phyloP scores from a whole-genome alignment of 164 flowering plant genomes.

The Dillenia turbinata region DNA sequence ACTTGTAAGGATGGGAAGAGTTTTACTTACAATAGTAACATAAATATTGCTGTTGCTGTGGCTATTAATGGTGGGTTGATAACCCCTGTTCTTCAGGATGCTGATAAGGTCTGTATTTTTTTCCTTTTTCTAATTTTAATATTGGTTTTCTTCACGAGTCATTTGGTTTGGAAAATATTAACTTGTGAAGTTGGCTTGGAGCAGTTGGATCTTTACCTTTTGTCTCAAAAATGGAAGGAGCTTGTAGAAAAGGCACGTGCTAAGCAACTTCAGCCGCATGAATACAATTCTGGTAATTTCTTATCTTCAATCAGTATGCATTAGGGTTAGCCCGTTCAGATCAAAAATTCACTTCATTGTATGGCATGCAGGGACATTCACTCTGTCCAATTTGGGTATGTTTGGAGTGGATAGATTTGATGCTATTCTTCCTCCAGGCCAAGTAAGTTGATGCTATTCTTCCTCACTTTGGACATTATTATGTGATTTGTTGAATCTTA shows the following conservation, averaged over 20 bases:
- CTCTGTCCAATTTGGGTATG: conserved; percentile 95
- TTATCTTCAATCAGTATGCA: neutral
- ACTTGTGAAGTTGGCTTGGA: conserved; percentile 2
- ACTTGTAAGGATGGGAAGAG: conserved; percentile 89
- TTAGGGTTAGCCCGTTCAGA: neutral
- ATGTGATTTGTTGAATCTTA: neutral
- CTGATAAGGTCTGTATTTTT: conserved; percentile 60
- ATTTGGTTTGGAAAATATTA: neutral
- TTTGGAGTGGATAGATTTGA: conserved; percentile 98
- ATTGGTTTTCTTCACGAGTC: neutral
- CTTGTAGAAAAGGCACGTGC: conserved; percentile 78
- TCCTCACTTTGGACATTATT: neutral
- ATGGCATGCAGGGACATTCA: conserved; percentile 71
- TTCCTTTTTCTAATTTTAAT: neutral
- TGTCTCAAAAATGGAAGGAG: conserved; percentile 88
- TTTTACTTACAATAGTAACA: conserved; percentile 63
- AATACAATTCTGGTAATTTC: conserved; percentile 74
- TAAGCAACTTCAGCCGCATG: conserved; percentile 87
- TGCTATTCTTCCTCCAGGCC: conserved; percentile 99
- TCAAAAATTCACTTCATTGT: conserved; percentile 5
- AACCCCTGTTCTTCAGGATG: conserved; percentile 94
- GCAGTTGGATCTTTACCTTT: conserved; percentile 81
- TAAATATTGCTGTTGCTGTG: conserved; percentile 90
- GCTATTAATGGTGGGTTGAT: conserved; percentile 91
- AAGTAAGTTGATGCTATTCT: conserved; percentile 37